These are phyloP conservation scores for Mucor plumbeus DNA, from an alignment of 371 early-diverging fungal genomes.

Conservation along the genomic window DNA sequence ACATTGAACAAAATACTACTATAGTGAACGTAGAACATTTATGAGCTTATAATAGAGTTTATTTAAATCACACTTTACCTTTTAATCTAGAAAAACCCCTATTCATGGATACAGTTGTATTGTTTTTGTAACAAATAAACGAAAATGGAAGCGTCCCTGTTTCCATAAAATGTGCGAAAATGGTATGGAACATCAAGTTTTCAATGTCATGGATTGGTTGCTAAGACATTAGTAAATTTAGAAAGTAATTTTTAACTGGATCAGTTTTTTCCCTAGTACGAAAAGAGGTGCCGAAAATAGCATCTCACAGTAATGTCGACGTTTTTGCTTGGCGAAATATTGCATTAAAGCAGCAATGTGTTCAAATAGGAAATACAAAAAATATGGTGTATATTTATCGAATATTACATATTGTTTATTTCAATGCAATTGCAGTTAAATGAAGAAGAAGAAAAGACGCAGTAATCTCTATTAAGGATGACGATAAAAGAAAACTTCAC, in stretches of 20 bases:
- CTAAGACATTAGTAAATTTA: background rate
- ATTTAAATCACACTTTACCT: background rate
- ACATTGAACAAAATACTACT: too few species aligned
- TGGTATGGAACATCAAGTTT: background rate
- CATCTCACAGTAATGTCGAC: background rate
- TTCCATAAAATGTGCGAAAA: background rate
- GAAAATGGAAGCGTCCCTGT: background rate
- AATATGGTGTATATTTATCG: too few species aligned
- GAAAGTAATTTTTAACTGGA: background rate
- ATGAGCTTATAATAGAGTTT: background rate
- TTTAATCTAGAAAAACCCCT: too few species aligned
- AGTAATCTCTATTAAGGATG: background rate
- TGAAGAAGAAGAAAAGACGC: background rate
- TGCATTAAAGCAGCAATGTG: too few species aligned
- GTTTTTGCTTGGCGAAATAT: too few species aligned
- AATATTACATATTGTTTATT: background rate
- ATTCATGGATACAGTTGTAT: too few species aligned
- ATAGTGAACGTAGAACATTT: background rate
- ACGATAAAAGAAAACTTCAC: background rate
- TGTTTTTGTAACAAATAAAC: too few species aligned
- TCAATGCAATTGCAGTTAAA: background rate
- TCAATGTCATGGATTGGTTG: background rate
- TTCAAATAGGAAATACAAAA: too few species aligned
- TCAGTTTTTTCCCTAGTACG: conserved; percentile 1
- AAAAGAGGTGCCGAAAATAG: background rate